Base-by-base conservation (phyloP, 495 filamentous ascomycete genomes). In the Mytilinidion resinicola region DNA sequence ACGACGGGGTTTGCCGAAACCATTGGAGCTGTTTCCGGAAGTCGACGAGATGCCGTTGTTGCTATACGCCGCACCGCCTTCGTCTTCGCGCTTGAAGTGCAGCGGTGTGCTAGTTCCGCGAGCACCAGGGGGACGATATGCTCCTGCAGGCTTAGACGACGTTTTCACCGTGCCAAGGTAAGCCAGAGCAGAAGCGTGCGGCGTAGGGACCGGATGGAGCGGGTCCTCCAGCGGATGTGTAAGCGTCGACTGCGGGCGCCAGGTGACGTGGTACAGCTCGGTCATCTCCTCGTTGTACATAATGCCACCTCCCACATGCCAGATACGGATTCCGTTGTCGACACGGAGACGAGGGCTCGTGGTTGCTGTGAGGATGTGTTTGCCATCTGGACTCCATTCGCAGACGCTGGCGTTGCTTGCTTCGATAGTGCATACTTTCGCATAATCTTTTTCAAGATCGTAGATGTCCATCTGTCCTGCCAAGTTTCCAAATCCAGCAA, bases 401-500 rank as follows among this genome's bases (percentile, higher is more conserved):
- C 93, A 98, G 52, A 96, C 84, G 65, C 89, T 96, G 33, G 95
- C 84, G 69, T 96, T 98, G 64, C 90, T 89, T 34, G 91, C 92
- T 77, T 96, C 90, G 54, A 98, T 91, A 19, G 93, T 96, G 73
- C 84, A 84, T 53, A 98, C 80, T 77, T 96, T 96, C 63, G 76
- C 75, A 74, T 89, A 91, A 70, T 96, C 85, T 72, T 90, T 92
- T 64, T 95, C 87, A 59, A 96, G 79, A 69, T 98, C 92, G 69
- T 96, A 97, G 48, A 97, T 85, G 62, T 98, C 93, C 81, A 96
- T 96, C 73, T 96, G 91, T 38, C 93, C 93, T 43, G 91, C 90
- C 73, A 98, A 76, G 74, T 97, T 98, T 61, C 93, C 93, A 74
- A 98, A 98, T 33, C 93, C 93, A 57, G 93, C 93, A 55, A 98